phyloP scores from a whole-genome alignment of 208 protist genomes.

The Trypanosoma congolense region DNA sequence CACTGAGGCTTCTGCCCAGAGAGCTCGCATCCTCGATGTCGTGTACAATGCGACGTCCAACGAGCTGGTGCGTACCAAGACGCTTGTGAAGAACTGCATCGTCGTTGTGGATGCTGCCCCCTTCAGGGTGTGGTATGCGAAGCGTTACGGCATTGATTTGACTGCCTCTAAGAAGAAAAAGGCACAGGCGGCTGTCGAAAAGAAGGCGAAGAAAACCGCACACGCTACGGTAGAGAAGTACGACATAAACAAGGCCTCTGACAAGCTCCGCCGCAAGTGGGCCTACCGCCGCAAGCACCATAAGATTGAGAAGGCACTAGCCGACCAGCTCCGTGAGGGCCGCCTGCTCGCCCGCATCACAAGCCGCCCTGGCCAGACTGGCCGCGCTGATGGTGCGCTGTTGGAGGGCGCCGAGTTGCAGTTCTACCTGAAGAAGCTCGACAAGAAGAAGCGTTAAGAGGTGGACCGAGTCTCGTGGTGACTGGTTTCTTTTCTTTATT shows the following conservation, averaged over 20 bases:
- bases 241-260: constrained; percentile 65
- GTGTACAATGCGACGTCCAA: constrained; percentile 99
- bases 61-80: constrained; percentile 99
- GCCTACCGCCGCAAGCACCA: constrained; percentile 48
- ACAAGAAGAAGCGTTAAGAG: constrained; percentile 95
- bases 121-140: constrained; percentile 98
- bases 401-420: constrained; percentile 99
- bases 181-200: constrained; percentile 28
- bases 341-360: constrained; percentile 93
- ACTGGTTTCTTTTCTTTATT: constrained; percentile 8
- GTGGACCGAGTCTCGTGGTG: background rate
- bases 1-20: constrained; percentile 84
- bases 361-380: constrained; percentile 98
- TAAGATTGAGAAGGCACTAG: constrained; percentile 82
- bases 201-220: constrained; percentile 76
- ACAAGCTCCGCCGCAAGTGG: constrained; percentile 77
- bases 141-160: constrained; percentile 95
- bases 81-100: constrained; percentile 98
- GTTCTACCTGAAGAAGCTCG: constrained; percentile 99
- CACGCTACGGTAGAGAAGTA: constrained; percentile 58
- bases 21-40: constrained; percentile 97
- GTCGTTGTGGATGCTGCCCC: constrained; percentile 97
- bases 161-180: constrained; percentile 86
- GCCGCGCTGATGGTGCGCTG: constrained; percentile 97
- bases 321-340: constrained; percentile 93